These are phyloP conservation scores for Colletotrichum sojae DNA, from an alignment of 2,329 filamentous ascomycete species.

Conservation along the genomic window DNA sequence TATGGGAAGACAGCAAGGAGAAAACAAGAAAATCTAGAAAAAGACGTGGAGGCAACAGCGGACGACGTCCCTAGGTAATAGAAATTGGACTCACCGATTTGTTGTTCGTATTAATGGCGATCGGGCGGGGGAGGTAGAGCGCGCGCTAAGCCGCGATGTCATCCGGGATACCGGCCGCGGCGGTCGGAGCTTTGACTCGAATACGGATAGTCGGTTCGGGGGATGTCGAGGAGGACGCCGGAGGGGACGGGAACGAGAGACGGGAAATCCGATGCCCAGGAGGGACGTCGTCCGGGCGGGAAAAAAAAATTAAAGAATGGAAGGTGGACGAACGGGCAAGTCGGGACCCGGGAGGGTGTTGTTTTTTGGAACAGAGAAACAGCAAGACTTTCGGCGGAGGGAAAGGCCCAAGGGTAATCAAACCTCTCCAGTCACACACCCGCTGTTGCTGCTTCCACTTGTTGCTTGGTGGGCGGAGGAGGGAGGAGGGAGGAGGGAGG, in stretches of 20 bases:
- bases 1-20: neutral
- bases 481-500: no score
- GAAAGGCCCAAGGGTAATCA: no score
- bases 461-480: no score
- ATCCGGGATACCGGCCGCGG: constrained; percentile 32
- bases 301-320: neutral
- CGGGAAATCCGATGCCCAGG: constrained; percentile 25
- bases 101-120: constrained; percentile 23
- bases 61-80: neutral
- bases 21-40: constrained; percentile 3
- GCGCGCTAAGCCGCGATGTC: constrained; percentile 37
- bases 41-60: neutral
- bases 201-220: neutral
- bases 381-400: no score
- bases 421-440: neutral
- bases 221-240: neutral
- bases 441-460: neutral
- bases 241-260: constrained; percentile 12
- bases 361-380: neutral
- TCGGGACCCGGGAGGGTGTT: no score
- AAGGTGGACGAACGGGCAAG: neutral
- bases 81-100: constrained; percentile 25
- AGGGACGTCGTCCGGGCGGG: constrained; percentile 15
- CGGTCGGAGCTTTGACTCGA: no score
- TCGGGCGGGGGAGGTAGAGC: constrained; percentile 25